Evolutionary conservation across 305 asterid species (phyloP).

Genomic region (Fraxinus albicans): DNA sequence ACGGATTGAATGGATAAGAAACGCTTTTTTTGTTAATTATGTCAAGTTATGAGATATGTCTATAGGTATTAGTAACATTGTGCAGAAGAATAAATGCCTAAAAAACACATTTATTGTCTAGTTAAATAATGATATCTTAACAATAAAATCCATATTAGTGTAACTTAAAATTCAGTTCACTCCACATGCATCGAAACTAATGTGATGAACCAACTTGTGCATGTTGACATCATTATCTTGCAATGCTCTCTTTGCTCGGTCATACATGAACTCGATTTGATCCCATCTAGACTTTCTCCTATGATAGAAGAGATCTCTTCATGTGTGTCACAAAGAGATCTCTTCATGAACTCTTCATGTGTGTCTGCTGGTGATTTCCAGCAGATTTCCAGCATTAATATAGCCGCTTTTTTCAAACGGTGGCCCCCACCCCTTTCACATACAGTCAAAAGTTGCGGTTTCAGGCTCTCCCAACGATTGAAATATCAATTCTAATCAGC

Average conservation of each 20-base stretch:
- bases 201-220: not conserved
- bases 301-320: no score
- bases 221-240: not conserved
- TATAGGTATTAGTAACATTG: not conserved
- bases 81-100: no score
- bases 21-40: not conserved
- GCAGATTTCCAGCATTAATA: no score
- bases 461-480: no score
- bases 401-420: no score
- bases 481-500: no score
- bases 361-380: no score
- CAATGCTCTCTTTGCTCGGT: not conserved
- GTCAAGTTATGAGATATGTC: not conserved
- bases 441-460: no score
- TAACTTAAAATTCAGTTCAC: not conserved
- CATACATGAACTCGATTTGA: not conserved
- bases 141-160: not conserved
- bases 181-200: not conserved
- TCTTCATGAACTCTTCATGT: no score
- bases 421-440: no score
- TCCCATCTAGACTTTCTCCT: no score
- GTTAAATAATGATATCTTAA: not conserved
- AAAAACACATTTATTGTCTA: not conserved
- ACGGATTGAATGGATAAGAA: not conserved
- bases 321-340: no score